Base-by-base conservation (phyloP, 305 asterid species). In the Solanum hybrid region DNA sequence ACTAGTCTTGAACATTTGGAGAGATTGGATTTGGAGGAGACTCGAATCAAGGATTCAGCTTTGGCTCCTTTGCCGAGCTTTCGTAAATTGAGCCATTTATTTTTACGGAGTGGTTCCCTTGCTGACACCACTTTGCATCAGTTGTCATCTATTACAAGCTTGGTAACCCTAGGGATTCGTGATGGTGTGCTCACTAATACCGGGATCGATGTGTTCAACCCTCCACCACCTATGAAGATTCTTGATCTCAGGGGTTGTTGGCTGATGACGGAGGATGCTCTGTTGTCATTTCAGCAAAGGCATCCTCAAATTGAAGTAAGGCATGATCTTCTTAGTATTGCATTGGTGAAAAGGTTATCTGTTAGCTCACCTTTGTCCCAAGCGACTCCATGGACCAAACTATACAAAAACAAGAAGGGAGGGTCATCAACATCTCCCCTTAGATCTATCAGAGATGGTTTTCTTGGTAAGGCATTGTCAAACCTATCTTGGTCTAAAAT, bases 181-280 rank as follows among this genome's bases (percentile, higher is more conserved):
- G 97, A 95, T 91, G 95, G 94, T 38, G 94, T 96, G 88, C 91
- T 96, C 89, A 95, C 96, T 11, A 88, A 92, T 92, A 80, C 93
- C 4, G 99, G 97, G 85, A 93, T 97, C 31, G 73, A 90, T 72
- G 86, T 80, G 29, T 95, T 96, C 69, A 45, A 88, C 89, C 98
- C 98, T 45, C 96, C 97, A 19, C 89, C 94, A 56, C 87, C 92
- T 26, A 88, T 98, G 90, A 90, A 89, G 91, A 92, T 93, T 78
- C 93, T 98, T 87, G 99, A 98, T 93, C 94, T 96, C 90, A 92
- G 93, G 88, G 99, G 98, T 85, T 95, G 98, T 92, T 96, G 99
- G 99, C 96, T 98, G 51, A 71, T 97, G 90, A 95, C 98, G 0
- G 89, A 92, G 90, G 97, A 94, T 40, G 92, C 29, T 89, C 89